Base-by-base conservation (phyloP, 2,329 filamentous ascomycete species). In the Aspergillus unguis region DNA sequence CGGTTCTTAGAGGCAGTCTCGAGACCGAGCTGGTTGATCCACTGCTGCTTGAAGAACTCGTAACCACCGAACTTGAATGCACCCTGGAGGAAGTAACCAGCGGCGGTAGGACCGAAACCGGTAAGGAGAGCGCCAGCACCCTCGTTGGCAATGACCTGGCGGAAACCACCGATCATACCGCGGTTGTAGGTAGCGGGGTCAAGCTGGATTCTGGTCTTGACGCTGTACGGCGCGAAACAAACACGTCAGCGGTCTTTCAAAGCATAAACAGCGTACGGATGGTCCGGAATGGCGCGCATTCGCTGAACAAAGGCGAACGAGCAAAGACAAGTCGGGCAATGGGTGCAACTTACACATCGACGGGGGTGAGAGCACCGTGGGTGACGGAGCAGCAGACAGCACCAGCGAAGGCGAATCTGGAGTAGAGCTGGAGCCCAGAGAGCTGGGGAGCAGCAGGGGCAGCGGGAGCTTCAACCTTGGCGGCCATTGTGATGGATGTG, bases 371-470 rank as follows among this genome's bases (percentile, higher is more conserved):
- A 71, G 83, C 88, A 77, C 92, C 94, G 85, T 99, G 94, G 72
- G 94, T 99, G 79, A 97, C 80, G 67, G 92, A 94, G 79, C 94
- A 99, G 86, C 94, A 96, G 82, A 97, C 80, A 68, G 94, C 94
- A 79, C 94, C 94, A 69, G 94, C 92, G 69, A 99, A 88, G 78
- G 94, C 92, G 81, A 96, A 96, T 78, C 90, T 85, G 68, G 90
- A 89, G 86, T 97, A 97, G 67, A 99, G 89, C 56, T 75, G 79
- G 63, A 91, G 44, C 58, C 85, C 84, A 63, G 73, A 79, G 61
- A 84, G 80, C 73, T 83, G 66, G 56, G 74, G 50, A 57, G 58
- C 42, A 46, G 58, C 48, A 48, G 57, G 26, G 28, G 48, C 48
- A 48, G 51, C 52, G 35, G 54, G 51, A 49, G 50, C 53, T 36